Conservation (phyloP, 352 stramenopile species). For the Phytophthora capsici region DNA sequence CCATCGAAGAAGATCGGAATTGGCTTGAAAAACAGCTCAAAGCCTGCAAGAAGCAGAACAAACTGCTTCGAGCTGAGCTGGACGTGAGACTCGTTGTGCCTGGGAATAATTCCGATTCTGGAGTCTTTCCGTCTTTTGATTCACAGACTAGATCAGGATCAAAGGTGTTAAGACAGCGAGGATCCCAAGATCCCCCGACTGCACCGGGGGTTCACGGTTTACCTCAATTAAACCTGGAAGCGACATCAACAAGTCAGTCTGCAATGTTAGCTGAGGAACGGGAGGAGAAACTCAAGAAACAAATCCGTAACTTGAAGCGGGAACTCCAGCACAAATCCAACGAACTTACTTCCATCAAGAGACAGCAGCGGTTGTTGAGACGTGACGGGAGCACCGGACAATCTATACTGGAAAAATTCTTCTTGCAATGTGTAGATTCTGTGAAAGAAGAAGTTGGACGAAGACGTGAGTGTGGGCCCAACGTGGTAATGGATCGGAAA, state of each 20-base stretch:
- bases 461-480: conserved; percentile 35
- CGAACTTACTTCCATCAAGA: conserved; percentile 48
- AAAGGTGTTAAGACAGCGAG: conserved; percentile 23
- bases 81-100: conserved; percentile 60
- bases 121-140: conserved; percentile 51
- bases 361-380: conserved; percentile 44
- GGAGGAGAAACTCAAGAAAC: conserved; percentile 73
- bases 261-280: conserved; percentile 52
- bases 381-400: conserved; percentile 41
- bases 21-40: conserved; percentile 95
- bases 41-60: conserved; percentile 95
- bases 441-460: conserved; percentile 79
- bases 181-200: conserved; percentile 16
- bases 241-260: conserved; percentile 13
- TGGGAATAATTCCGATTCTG: conserved; percentile 33
- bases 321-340: conserved; percentile 73
- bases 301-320: conserved; percentile 70
- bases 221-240: conserved; percentile 47
- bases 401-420: conserved; percentile 75
- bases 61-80: conserved; percentile 85
- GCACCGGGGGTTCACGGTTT: conserved; percentile 22
- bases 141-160: conserved; percentile 21
- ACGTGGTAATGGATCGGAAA: conserved; percentile 22
- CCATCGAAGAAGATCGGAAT: conserved; percentile 91
- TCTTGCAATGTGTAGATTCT: conserved; percentile 82